phyloP scores from a whole-genome alignment of 306 rosid species.

The Albizia julibrissin region DNA sequence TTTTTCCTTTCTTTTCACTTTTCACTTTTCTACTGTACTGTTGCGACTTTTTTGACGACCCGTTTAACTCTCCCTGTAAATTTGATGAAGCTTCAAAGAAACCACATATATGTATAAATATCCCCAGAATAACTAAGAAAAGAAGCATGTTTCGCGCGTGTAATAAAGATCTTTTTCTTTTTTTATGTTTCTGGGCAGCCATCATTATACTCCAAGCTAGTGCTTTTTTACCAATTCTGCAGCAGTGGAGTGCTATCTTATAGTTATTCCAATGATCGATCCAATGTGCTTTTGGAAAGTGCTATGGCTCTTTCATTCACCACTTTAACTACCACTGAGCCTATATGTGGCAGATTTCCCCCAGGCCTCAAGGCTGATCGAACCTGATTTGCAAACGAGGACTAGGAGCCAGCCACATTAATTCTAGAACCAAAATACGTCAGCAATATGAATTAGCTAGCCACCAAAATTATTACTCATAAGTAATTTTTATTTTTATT shows the following conservation, averaged over 20 bases:
- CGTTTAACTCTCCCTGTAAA: conserved; percentile 36
- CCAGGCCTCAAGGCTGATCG: not conserved
- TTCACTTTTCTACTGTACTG: conserved; percentile 23
- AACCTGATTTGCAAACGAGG: conserved; percentile 2
- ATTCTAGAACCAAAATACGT: conserved; percentile 12
- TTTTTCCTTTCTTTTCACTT: conserved; percentile 19
- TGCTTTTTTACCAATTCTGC: conserved; percentile 31
- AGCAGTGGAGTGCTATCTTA: conserved; percentile 29
- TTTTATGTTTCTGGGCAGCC: not conserved
- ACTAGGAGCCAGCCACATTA: conserved; percentile 8
- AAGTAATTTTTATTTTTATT: too few relatives aligned
- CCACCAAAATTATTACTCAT: not conserved
- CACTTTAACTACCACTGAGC: conserved; percentile 39
- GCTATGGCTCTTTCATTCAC: conserved; percentile 36
- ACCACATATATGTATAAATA: conserved; percentile 25
- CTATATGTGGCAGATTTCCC: not conserved
- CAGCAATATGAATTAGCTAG: conserved; percentile 29
- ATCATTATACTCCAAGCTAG: conserved; percentile 19
- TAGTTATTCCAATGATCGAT: conserved; percentile 35
- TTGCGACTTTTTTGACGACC: conserved; percentile 55
- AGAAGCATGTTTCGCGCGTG: conserved; percentile 4
- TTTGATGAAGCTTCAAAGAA: conserved; percentile 29
- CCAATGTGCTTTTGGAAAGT: conserved; percentile 41
- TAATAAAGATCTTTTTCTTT: not conserved
- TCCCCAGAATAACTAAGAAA: conserved; percentile 31